phyloP scores from a whole-genome alignment of 192 early-diverging fungal species.

The Coemansia sp. region DNA sequence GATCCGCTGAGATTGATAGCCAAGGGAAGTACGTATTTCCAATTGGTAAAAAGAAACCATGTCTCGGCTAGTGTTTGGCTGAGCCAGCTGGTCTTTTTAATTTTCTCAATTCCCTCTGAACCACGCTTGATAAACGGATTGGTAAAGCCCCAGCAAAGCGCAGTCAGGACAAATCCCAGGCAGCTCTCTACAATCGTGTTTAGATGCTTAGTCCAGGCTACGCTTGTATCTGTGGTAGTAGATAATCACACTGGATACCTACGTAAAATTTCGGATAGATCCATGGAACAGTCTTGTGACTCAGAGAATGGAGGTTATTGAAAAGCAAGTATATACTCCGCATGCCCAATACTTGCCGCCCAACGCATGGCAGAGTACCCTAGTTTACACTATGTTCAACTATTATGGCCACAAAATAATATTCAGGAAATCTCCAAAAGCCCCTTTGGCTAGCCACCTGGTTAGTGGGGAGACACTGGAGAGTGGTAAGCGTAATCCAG shows the following conservation, averaged over 20 bases:
- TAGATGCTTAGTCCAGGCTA: neutral
- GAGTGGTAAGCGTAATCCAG: too few species aligned
- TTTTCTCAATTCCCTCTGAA: constrained; percentile 71
- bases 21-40: constrained; percentile 89
- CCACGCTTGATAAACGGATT: constrained; percentile 96
- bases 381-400: too few species aligned
- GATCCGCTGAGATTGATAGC: constrained; percentile 89
- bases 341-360: too few species aligned
- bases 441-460: too few species aligned
- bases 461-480: too few species aligned
- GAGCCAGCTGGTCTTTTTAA: constrained; percentile 62
- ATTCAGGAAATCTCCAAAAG: too few species aligned
- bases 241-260: neutral
- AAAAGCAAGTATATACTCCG: too few species aligned
- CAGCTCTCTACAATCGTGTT: constrained; percentile 31
- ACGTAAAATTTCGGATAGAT: constrained; percentile 1
- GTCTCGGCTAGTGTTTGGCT: constrained; percentile 62
- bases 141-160: constrained; percentile 93
- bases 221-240: neutral
- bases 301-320: too few species aligned
- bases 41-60: constrained; percentile 76
- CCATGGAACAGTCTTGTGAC: neutral
- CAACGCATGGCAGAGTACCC: too few species aligned
- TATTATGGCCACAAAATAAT: too few species aligned
- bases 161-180: constrained; percentile 61